These are phyloP conservation scores for Hypseocharis bilobata DNA, from an alignment of 441 rosid species.

Conservation along the genomic window DNA sequence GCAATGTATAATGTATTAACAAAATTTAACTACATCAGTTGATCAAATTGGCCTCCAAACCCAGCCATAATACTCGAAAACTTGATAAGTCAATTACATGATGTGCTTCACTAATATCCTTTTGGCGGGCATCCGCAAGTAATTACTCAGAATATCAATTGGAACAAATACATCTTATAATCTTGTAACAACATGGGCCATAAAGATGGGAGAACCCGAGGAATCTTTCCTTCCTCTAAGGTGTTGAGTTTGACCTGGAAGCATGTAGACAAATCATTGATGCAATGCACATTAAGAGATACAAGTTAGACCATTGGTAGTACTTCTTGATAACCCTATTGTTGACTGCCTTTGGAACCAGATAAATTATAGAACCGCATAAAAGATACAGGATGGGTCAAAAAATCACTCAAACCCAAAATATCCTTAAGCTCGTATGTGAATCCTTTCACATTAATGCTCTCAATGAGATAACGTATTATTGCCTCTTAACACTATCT, in stretches of 20 bases:
- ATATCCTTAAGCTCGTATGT: constrained; percentile 10
- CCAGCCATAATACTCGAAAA: constrained; percentile 19
- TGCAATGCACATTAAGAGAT: background rate
- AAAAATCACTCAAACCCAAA: constrained; percentile 10
- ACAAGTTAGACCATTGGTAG: constrained; percentile 4
- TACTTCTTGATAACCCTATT: constrained; percentile 13
- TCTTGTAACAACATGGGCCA: constrained; percentile 17
- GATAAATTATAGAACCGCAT: constrained; percentile 11
- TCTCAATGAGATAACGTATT: constrained; percentile 8
- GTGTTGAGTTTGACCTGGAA: constrained; percentile 8
- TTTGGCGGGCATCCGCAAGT: constrained; percentile 21
- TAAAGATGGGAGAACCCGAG: constrained; percentile 11
- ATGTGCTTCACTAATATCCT: constrained; percentile 18
- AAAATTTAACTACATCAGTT: constrained; percentile 15
- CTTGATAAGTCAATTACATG: constrained; percentile 23
- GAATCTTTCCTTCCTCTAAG: constrained; percentile 13
- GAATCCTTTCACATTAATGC: constrained; percentile 15
- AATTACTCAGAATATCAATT: constrained; percentile 17
- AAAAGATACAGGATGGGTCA: constrained; percentile 10
- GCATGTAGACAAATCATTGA: constrained; percentile 7
- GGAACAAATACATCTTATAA: constrained; percentile 25
- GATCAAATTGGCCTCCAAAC: constrained; percentile 19
- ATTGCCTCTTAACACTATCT: constrained; percentile 23
- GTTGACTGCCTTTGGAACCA: constrained; percentile 13
- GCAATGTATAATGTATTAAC: constrained; percentile 23